A percentile compares a stretch with the other conserved stretches of the same genome.
Conservation (phyloP, 2,329 filamentous ascomycete species). For the Aspergillus unguis region DNA sequence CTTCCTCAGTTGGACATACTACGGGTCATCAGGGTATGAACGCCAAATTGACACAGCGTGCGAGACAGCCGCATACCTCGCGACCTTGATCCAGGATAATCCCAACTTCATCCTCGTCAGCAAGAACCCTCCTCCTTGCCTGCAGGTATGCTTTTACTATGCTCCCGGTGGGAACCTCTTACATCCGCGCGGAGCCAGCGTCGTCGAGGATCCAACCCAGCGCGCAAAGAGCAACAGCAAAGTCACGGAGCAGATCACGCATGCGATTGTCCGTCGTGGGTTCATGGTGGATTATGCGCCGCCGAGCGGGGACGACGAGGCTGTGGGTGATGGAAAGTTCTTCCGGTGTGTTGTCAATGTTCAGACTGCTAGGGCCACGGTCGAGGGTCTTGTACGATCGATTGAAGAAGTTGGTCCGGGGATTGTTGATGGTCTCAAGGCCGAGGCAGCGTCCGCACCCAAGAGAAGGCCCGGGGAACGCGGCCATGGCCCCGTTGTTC, state of each 20-base stretch:
- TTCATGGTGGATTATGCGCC: slow-evolving; percentile 70
- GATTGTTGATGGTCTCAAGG: slow-evolving; percentile 31
- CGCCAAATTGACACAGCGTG: slow-evolving; percentile 70
- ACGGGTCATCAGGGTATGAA: slow-evolving; percentile 72
- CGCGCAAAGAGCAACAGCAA: slow-evolving; percentile 50
- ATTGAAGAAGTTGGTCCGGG: slow-evolving; percentile 50
- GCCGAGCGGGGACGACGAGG: slow-evolving; percentile 46
- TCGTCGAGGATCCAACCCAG: slow-evolving; percentile 34
- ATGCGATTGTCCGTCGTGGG: slow-evolving; percentile 54
- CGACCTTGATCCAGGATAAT: slow-evolving; percentile 53
- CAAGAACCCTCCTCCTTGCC: slow-evolving; percentile 73
- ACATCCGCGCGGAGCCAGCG: slow-evolving; percentile 28
- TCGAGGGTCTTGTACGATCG: slow-evolving; percentile 60
- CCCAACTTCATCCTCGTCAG: slow-evolving; percentile 69
- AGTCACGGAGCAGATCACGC: slow-evolving; percentile 55
- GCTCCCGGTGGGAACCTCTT: slow-evolving; percentile 56
- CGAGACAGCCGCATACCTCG: slow-evolving; percentile 66
- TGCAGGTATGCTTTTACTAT: slow-evolving; percentile 95
- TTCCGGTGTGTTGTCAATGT: slow-evolving; percentile 68
- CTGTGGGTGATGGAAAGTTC: slow-evolving; percentile 59
- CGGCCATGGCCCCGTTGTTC: slow-evolving; percentile 36
- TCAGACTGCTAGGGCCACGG: slow-evolving; percentile 56
- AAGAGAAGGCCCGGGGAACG: slow-evolving; percentile 30
- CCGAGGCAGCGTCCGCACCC: slow-evolving; percentile 10
- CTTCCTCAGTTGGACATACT: slow-evolving; percentile 84